Evolutionary conservation across 2,329 filamentous ascomycete species (phyloP), one percentile per base, ranked within the genome.

Genomic region (Moelleriella libera): DNA sequence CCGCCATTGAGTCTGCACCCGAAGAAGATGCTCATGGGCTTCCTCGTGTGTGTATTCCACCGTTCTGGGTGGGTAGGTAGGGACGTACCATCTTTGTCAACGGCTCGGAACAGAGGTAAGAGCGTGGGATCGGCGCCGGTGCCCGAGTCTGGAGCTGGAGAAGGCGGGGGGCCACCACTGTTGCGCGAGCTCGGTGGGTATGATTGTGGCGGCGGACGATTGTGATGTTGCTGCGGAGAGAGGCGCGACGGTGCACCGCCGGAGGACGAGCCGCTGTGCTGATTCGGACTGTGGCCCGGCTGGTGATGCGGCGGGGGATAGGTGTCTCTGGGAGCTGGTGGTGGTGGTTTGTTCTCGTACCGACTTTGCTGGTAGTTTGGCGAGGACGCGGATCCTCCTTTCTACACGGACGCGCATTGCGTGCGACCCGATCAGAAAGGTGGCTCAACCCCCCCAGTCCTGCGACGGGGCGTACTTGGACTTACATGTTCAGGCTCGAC

Each of bases 51-150:
- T n/a, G n/a, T 41, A 41, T 37, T 11, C 32, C 11, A 6, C 11
- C 6, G 11, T 6, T 11, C 32, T 37, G 32, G 6, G 6, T 37
- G 11, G 6, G 32, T 37, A 37, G 11, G 6, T 6, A 37, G 11
- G 32, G 6, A 37, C 32, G 32, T 37, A 85, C 85, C 75, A 65
- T 87, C 76, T 60, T 87, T 89, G 67, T 98, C 94, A 11, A 96
- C 90, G 1, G 88, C 88, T 51, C 85, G 77, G 68, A 97, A 98
- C 30, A 97, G 72, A 4, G 85, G 85, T 62, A 88, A 80, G 14
- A 98, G 74, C 1, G 80, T 82, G n/a, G 82, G 75, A 59, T 89
- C 83, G 46, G 80, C 75, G 44, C 69, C 68, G 32, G 60, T 63
- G 12, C 72, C 57, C 30, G 72, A 58, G 55, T 69, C 63, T 58